A percentile compares a stretch with the other conserved stretches of the same genome.
These are phyloP conservation scores for Auxenochlorella pyrenoidosa DNA, from an alignment of 139 green algal species.

Conservation along the genomic window DNA sequence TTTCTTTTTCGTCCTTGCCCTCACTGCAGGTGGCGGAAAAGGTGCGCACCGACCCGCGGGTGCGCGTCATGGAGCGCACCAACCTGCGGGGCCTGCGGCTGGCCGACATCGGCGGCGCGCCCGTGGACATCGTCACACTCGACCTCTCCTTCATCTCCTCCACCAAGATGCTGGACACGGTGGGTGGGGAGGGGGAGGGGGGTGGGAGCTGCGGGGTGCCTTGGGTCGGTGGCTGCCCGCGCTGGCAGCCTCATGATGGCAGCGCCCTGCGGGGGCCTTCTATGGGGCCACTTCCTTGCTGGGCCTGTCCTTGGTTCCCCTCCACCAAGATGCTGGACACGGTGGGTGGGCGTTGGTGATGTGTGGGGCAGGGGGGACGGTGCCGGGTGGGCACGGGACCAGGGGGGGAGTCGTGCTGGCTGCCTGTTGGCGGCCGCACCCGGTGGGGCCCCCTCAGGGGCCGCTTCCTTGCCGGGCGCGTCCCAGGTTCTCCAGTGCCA, in stretches of 20 bases:
- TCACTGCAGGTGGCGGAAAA: conserved; percentile 84
- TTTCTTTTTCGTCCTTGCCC: no score
- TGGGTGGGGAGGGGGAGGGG: neutral
- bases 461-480: no score
- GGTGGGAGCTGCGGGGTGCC: neutral
- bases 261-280: no score
- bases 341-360: conserved; percentile 15
- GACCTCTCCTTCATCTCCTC: conserved; percentile 98
- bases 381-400: no score
- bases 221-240: no score
- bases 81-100: conserved; percentile 89
- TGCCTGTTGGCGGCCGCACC: no score
- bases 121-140: conserved; percentile 87
- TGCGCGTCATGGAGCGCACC: conserved; percentile 93
- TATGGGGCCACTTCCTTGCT: no score
- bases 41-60: conserved; percentile 78
- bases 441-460: no score
- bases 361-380: neutral
- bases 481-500: no score
- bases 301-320: no score
- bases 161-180: conserved; percentile 67
- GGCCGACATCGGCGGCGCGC: conserved; percentile 52
- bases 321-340: conserved; percentile 74
- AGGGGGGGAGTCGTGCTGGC: no score
- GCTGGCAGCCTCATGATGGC: no score